Percentiles rank a stretch among this genome's conserved stretches.
phyloP scores from a whole-genome alignment of 768 basidiomycete species.

The Mrakia gelida region DNA sequence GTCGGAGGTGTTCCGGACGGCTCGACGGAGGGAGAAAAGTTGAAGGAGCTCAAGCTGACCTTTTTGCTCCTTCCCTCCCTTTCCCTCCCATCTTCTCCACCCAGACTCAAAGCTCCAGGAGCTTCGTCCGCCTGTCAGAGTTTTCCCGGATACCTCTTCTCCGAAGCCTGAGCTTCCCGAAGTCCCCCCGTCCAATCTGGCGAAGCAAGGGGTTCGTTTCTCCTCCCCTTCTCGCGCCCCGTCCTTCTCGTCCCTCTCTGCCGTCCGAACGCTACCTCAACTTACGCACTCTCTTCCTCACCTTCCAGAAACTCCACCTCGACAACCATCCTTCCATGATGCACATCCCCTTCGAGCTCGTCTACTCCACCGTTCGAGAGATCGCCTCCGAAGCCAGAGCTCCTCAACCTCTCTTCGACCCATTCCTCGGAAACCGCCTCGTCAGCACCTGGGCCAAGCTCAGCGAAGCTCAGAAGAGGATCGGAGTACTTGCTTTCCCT shows the following conservation, averaged over 20 bases:
- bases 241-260: neutral
- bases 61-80: neutral
- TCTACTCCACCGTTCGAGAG: neutral
- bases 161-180: slow-evolving; percentile 22
- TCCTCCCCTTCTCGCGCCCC: neutral
- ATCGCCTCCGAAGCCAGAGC: neutral
- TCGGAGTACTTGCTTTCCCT: slow-evolving; percentile 20
- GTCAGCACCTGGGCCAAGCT: slow-evolving; percentile 22
- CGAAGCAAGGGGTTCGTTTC: slow-evolving; percentile 7
- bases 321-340: slow-evolving; percentile 16
- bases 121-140: neutral
- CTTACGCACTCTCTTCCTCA: neutral
- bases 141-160: slow-evolving; percentile 34
- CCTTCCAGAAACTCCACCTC: slow-evolving; percentile 21
- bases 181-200: slow-evolving; percentile 39
- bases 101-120: slow-evolving; percentile 18
- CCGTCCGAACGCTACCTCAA: neutral
- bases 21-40: neutral
- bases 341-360: slow-evolving; percentile 27
- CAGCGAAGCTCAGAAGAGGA: neutral
- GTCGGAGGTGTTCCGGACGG: neutral
- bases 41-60: neutral
- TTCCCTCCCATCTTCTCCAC: neutral
- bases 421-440: slow-evolving; percentile 28
- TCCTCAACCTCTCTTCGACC: slow-evolving; percentile 2